phyloP scores from a whole-genome alignment of 1,284 basidiomycete species.

The Taiwanofungus camphoratus region DNA sequence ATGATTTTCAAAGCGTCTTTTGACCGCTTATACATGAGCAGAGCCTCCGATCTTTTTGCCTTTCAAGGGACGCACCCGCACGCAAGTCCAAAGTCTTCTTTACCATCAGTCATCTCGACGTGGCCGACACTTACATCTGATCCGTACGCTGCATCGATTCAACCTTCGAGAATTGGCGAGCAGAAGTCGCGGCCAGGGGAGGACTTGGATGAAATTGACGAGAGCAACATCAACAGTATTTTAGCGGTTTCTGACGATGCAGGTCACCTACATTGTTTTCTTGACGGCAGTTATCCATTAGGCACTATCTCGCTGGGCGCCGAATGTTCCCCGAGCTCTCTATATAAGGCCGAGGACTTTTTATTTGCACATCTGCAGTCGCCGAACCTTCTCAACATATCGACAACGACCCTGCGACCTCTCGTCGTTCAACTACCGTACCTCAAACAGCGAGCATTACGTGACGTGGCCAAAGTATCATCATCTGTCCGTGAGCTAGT shows the following conservation, averaged over 20 bases:
- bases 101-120: slow-evolving; percentile 50
- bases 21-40: slow-evolving; percentile 24
- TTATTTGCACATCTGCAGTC: slow-evolving; percentile 39
- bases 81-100: slow-evolving; percentile 33
- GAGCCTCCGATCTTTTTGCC: slow-evolving; percentile 70
- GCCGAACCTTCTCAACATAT: slow-evolving; percentile 5
- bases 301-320: slow-evolving; percentile 48
- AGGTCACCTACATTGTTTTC: slow-evolving; percentile 56
- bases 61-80: slow-evolving; percentile 63
- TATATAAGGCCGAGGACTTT: slow-evolving; percentile 44
- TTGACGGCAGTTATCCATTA: slow-evolving; percentile 79
- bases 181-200: slow-evolving; percentile 32
- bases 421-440: slow-evolving; percentile 49
- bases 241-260: slow-evolving; percentile 52
- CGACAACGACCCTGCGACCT: slow-evolving; percentile 35
- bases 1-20: not conserved
- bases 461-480: slow-evolving; percentile 65
- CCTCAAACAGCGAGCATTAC: slow-evolving; percentile 45
- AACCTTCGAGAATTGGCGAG: slow-evolving; percentile 29
- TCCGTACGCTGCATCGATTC: slow-evolving; percentile 54
- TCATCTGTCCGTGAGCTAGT: slow-evolving; percentile 65
- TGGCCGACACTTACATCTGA: slow-evolving; percentile 66
- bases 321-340: slow-evolving; percentile 34
- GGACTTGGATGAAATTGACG: slow-evolving; percentile 43
- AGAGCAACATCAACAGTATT: slow-evolving; percentile 56